Evolutionary conservation across 495 filamentous ascomycete genomes (phyloP).

Genomic region (Neurospora tetrasperma): DNA sequence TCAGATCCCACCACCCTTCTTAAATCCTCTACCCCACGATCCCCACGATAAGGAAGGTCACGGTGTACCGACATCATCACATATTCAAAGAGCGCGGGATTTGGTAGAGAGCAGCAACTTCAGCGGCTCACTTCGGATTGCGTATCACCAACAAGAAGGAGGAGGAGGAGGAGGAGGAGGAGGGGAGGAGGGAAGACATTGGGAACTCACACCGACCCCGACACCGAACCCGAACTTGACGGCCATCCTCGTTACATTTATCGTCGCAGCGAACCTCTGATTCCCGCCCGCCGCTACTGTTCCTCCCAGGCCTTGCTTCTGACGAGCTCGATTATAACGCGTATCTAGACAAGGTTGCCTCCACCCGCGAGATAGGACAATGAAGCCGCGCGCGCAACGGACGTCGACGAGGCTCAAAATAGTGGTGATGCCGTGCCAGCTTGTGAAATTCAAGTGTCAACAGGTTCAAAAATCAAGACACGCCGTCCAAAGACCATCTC

Average conservation of each 20-base stretch:
- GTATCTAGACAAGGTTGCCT: neutral
- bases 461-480: neutral
- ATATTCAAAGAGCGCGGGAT: neutral
- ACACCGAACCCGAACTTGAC: constrained; percentile 14
- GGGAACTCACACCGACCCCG: constrained; percentile 9
- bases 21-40: neutral
- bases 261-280: neutral
- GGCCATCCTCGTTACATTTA: constrained; percentile 11
- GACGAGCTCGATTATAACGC: neutral
- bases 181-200: neutral
- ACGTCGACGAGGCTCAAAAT: constrained; percentile 21
- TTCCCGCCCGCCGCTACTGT: neutral
- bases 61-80: neutral
- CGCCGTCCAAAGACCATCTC: neutral
- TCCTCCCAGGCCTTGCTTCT: neutral
- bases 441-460: neutral
- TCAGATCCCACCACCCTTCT: neutral
- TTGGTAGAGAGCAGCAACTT: neutral
- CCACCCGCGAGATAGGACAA: constrained; percentile 30
- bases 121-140: neutral
- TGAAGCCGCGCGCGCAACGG: constrained; percentile 34
- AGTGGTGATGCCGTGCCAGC: constrained; percentile 7
- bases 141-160: neutral
- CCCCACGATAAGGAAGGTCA: neutral
- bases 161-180: neutral